Conservation (phyloP, 129 eudicot species). For the Gnaphalium uliginosum region DNA sequence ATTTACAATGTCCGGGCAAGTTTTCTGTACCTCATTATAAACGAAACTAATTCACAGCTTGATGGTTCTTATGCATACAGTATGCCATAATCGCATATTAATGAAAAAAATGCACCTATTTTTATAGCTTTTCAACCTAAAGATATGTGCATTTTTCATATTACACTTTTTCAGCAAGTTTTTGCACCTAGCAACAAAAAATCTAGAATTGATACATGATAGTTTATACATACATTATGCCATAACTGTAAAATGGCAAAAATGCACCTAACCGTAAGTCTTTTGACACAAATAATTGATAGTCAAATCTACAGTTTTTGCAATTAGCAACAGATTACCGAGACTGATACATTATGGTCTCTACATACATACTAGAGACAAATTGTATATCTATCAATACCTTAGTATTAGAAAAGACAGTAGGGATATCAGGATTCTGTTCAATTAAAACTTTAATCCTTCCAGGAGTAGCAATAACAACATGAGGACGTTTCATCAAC, state of each 20-base stretch:
- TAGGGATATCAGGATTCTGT: slow-evolving; percentile 70
- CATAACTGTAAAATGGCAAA: not conserved
- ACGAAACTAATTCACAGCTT: not conserved
- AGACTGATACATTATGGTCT: too few relatives aligned
- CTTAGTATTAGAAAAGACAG: slow-evolving; percentile 74
- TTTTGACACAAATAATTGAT: too few relatives aligned
- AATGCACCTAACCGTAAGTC: not conserved
- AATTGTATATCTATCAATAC: slow-evolving; percentile 29
- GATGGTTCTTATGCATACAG: not conserved
- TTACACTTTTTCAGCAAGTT: too few relatives aligned
- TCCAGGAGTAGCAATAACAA: slow-evolving; percentile 87
- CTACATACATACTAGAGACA: not conserved
- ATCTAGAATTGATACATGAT: not conserved
- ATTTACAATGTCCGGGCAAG: not conserved
- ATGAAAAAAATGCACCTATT: not conserved
- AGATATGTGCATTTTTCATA: not conserved
- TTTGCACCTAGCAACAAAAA: not conserved
- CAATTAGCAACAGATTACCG: too few relatives aligned
- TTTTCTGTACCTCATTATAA: not conserved
- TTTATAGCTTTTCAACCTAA: not conserved
- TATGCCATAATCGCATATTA: too few relatives aligned
- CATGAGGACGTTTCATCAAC: slow-evolving; percentile 75
- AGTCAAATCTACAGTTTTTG: not conserved
- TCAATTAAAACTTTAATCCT: slow-evolving; percentile 76
- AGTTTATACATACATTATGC: not conserved